Evolutionary conservation across 2,329 filamentous ascomycete species (phyloP).

Genomic region (Zymoseptoria crescenta): DNA sequence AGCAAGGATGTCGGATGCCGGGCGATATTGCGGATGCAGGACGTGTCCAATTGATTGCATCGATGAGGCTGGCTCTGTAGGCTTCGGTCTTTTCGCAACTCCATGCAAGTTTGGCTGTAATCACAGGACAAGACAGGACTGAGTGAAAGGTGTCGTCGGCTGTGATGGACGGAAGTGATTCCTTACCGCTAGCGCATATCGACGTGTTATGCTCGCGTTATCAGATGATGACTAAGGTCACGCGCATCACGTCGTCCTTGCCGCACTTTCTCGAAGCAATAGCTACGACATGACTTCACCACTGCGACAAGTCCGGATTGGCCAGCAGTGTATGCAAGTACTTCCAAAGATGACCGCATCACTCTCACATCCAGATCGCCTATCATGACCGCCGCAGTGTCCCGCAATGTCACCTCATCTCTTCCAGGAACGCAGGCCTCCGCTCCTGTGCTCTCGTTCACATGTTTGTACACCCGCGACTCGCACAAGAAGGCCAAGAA

Average conservation of each 20-base stretch:
- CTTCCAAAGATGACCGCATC: not conserved
- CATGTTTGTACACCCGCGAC: conserved; percentile 82
- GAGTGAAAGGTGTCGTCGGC: not conserved
- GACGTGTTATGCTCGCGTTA: not conserved
- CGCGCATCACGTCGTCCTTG: not conserved
- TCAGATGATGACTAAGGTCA: not conserved
- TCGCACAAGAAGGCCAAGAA: conserved; percentile 78
- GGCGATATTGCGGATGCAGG: not conserved
- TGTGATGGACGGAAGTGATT: too few species aligned
- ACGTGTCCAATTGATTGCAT: not conserved
- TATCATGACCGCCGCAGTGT: conserved; percentile 27
- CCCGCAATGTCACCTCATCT: conserved; percentile 29
- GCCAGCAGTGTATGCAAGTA: not conserved
- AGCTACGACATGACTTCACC: not conserved
- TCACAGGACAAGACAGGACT: not conserved
- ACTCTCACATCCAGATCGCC: not conserved
- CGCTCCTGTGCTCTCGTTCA: conserved; percentile 70
- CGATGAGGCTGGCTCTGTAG: too few species aligned
- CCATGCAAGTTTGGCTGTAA: not conserved
- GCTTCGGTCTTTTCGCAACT: not conserved
- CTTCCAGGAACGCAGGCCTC: conserved; percentile 52
- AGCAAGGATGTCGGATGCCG: not conserved
- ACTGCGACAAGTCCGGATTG: not conserved
- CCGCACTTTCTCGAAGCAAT: not conserved
- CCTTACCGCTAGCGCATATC: not conserved